These are phyloP conservation scores for Vigna nakashimae DNA, from an alignment of 306 rosid species.

Conservation along the genomic window DNA sequence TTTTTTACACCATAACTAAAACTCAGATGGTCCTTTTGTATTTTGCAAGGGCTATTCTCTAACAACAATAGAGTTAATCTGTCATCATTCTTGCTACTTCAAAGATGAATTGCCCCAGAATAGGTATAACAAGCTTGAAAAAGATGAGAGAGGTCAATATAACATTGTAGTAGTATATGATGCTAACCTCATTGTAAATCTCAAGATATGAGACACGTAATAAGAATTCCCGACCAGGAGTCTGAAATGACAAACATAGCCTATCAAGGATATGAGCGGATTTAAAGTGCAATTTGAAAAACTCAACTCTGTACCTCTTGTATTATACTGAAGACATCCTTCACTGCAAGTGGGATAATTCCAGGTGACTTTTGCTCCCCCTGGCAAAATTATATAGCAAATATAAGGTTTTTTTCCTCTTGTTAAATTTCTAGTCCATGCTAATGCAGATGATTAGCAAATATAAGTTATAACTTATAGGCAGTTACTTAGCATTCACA, in stretches of 20 bases:
- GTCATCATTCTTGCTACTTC: constrained; percentile 17
- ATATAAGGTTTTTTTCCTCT: neutral
- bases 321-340: constrained; percentile 87
- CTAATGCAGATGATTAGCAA: neutral
- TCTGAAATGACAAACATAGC: constrained; percentile 56
- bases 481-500: neutral
- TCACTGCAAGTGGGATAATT: constrained; percentile 83
- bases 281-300: constrained; percentile 2
- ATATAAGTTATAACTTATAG: neutral
- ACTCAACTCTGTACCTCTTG: constrained; percentile 69
- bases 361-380: constrained; percentile 98
- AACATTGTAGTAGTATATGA: constrained; percentile 4
- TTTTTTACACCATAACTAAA: neutral
- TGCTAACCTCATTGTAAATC: constrained; percentile 89
- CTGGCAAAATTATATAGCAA: constrained; percentile 50
- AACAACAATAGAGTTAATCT: constrained; percentile 17
- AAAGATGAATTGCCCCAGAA: constrained; percentile 30
- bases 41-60: constrained; percentile 27
- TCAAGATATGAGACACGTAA: constrained; percentile 90
- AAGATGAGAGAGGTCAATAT: constrained; percentile 1
- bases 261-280: constrained; percentile 21
- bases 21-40: constrained; percentile 16
- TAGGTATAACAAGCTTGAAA: constrained; percentile 23
- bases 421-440: neutral
- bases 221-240: constrained; percentile 83